Base-by-base conservation (phyloP, 192 early-diverging fungal species). In the Umbelopsis sp. region DNA sequence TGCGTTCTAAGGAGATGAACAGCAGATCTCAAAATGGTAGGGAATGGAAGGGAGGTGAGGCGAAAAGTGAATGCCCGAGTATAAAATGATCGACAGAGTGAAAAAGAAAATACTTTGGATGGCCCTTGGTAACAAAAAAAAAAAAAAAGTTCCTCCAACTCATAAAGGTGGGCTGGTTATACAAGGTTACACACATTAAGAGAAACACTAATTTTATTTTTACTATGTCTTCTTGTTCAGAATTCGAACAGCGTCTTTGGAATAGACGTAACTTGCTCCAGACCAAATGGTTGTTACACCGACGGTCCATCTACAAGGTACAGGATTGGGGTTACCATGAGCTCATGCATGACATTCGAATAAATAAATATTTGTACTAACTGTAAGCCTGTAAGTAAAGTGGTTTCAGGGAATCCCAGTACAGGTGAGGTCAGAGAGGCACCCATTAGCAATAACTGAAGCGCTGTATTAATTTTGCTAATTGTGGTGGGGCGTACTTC, bases 401-500 rank as follows among this genome's bases (percentile, higher is more conserved):
- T 62, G 21, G 69, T 67, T 17, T 89, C 86, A 3, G 87, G 83
- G 31, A 90, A 80, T 4, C 90, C 92, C 78, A 91, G 86, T 6
- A 91, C 87, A 0, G 95, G 90, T 7, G 90, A 84, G 7, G 91
- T 82, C 24, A 97, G 77, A 3, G 93, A 91, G 12, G 83, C 73
- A 1, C 87, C 89, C 88, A 99, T 93, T 14, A 96, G 85, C 8
- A 76, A 67, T 36, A 99, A 83, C 78, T 99, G 97, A 22, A 97
- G 75, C 11, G 86, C 89, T 4, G 96, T 99, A 69, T 97, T 97
- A 69, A 92, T 76, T 81, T 97, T 98, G 82, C 93, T 95, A 43
- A 97, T 92, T 29, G 79, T 72, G 4, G 95, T 96, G 17, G 97
- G 95, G 14, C 85, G 81, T 8, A 99, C 94, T 82, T 99, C 96